Percentiles rank a stretch among this genome's conserved stretches.
phyloP scores from a whole-genome alignment of 352 stramenopile species.

The Elongisporangium anandrum region DNA sequence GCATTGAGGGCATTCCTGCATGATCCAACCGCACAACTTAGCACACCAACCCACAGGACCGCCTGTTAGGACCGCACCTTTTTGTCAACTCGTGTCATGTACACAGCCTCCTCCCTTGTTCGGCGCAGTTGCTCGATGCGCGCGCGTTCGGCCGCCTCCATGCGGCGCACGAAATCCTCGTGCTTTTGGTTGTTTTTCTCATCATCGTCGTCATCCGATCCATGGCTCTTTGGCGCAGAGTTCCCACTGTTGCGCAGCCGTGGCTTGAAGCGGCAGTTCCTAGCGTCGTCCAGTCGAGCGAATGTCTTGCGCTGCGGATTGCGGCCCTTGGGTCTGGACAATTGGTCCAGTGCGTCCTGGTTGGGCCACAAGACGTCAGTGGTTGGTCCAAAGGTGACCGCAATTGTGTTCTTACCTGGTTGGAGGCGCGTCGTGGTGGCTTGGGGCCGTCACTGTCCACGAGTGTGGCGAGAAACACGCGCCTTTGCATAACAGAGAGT shows the following conservation, averaged over 20 bases:
- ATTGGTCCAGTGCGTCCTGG: constrained; percentile 37
- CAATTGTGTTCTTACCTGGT: constrained; percentile 18
- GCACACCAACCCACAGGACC: neutral
- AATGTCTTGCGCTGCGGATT: constrained; percentile 10
- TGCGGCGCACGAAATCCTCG: constrained; percentile 67
- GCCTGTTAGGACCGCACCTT: constrained; percentile 21
- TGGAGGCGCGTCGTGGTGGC: constrained; percentile 11
- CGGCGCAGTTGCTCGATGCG: constrained; percentile 51
- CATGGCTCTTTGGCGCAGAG: constrained; percentile 10
- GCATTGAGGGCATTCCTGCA: constrained; percentile 57
- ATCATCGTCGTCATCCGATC: constrained; percentile 42
- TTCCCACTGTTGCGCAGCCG: constrained; percentile 21
- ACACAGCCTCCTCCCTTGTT: constrained; percentile 51
- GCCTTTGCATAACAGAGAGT: constrained; percentile 51
- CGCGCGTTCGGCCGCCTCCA: constrained; percentile 65
- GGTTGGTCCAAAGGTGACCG: neutral
- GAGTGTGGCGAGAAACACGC: constrained; percentile 59
- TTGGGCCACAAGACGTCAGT: neutral
- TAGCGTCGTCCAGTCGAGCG: constrained; percentile 50
- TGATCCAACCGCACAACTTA: neutral
- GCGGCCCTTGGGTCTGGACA: constrained; percentile 36
- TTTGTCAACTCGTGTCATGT: constrained; percentile 61
- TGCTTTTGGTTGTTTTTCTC: constrained; percentile 20
- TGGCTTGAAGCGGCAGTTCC: constrained; percentile 53
- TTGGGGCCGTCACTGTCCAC: constrained; percentile 12